Evolutionary conservation across 768 basidiomycete genomes (phyloP).

Genomic region (Pisolithus tinctorius): DNA sequence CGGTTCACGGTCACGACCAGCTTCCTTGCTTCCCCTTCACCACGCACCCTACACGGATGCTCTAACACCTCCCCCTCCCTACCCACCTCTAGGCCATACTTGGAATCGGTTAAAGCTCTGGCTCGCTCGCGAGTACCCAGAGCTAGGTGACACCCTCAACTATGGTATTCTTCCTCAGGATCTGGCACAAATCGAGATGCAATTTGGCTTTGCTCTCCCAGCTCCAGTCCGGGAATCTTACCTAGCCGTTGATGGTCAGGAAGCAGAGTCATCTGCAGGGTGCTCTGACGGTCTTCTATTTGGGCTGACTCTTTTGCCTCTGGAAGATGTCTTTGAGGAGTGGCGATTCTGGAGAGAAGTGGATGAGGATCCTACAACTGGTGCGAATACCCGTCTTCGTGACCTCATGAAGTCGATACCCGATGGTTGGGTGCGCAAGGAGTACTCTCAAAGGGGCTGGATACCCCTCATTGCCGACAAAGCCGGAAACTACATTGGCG

Average conservation of each 20-base stretch:
- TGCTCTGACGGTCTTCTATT: slow-evolving; percentile 92
- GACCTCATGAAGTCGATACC: slow-evolving; percentile 86
- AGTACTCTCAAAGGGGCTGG: slow-evolving; percentile 95
- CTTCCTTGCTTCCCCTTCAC: slow-evolving; percentile 64
- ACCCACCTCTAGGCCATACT: slow-evolving; percentile 76
- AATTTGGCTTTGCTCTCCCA: slow-evolving; percentile 81
- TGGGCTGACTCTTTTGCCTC: slow-evolving; percentile 85
- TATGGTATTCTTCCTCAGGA: slow-evolving; percentile 79
- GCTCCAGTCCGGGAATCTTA: slow-evolving; percentile 88
- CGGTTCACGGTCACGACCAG: slow-evolving; percentile 40
- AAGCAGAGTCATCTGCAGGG: slow-evolving; percentile 81
- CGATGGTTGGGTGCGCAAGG: slow-evolving; percentile 77
- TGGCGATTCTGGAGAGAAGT: slow-evolving; percentile 97
- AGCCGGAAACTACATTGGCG: slow-evolving; percentile 92
- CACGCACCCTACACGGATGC: slow-evolving; percentile 41
- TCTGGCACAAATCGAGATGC: slow-evolving; percentile 74
- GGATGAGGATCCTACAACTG: slow-evolving; percentile 81
- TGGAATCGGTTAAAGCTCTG: slow-evolving; percentile 83
- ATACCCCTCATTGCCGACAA: slow-evolving; percentile 92
- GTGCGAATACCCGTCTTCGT: slow-evolving; percentile 66
- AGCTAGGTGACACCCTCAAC: slow-evolving; percentile 93
- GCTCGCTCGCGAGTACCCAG: slow-evolving; percentile 83
- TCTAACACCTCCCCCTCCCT: slow-evolving; percentile 34
- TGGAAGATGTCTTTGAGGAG: slow-evolving; percentile 91
- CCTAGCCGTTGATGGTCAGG: slow-evolving; percentile 85